These are phyloP conservation scores for Colletotrichum sp. DNA, from an alignment of 2,329 filamentous ascomycete species.

Conservation along the genomic window DNA sequence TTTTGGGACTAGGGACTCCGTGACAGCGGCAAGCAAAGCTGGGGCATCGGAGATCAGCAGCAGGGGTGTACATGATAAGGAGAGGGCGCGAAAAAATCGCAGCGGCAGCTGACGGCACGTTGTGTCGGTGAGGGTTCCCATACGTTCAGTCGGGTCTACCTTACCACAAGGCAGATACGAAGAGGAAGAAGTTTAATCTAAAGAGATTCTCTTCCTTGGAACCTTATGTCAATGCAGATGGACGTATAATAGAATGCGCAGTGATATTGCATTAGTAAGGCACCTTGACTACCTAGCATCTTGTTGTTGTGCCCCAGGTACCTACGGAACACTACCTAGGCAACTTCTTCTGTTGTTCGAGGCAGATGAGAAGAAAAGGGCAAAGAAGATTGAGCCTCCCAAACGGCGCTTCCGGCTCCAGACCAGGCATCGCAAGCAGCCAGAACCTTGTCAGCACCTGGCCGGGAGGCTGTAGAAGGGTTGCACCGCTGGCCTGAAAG, in stretches of 20 bases:
- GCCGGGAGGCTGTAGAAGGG: neutral
- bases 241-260: neutral
- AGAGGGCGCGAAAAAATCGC: neutral
- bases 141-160: neutral
- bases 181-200: neutral
- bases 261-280: neutral
- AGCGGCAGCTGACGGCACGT: neutral
- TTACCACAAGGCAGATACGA: neutral
- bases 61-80: neutral
- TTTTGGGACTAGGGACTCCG: neutral
- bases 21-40: neutral
- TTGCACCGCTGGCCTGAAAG: neutral
- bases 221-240: neutral
- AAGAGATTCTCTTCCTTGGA: neutral
- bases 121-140: neutral
- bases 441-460: constrained; percentile 3
- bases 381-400: neutral
- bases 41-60: neutral
- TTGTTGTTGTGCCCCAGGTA: neutral
- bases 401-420: constrained; percentile 1
- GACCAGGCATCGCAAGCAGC: neutral
- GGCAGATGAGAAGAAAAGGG: neutral
- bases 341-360: neutral
- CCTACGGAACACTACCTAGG: neutral
- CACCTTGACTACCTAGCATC: neutral